phyloP scores from a whole-genome alignment of 2,329 filamentous ascomycete genomes.

The Aspergillus novofumigatus region DNA sequence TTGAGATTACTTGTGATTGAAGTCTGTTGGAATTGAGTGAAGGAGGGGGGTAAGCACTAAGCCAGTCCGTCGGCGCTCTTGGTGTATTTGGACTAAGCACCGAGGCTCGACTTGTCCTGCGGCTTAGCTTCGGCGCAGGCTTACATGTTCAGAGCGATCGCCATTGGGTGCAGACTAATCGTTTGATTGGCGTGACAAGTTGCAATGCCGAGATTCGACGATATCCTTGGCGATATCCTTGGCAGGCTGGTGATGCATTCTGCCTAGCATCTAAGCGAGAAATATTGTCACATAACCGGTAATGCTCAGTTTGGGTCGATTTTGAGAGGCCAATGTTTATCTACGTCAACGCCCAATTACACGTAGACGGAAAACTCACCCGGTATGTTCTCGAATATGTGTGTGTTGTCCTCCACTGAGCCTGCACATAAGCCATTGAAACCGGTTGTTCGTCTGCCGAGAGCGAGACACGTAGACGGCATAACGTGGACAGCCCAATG shows the following conservation, averaged over 20 bases:
- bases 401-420: neutral
- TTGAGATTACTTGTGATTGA: neutral
- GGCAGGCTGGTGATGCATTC: too few relatives aligned
- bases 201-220: too few relatives aligned
- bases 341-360: too few relatives aligned
- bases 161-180: neutral
- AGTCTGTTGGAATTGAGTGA: neutral
- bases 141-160: neutral
- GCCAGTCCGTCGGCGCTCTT: neutral
- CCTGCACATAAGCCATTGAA: neutral
- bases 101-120: neutral
- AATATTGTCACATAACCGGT: neutral
- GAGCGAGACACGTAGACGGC: neutral
- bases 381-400: neutral
- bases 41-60: neutral
- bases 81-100: neutral
- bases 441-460: too few relatives aligned
- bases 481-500: neutral
- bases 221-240: too few relatives aligned
- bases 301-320: neutral
- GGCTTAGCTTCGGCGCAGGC: neutral
- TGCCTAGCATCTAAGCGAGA: neutral
- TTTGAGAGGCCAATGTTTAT: neutral
- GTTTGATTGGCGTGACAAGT: neutral
- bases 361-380: too few relatives aligned